Evolutionary conservation across 139 green algal genomes (phyloP), one percentile per base, ranked within the genome.

Genomic region (Gonium pectorale): DNA sequence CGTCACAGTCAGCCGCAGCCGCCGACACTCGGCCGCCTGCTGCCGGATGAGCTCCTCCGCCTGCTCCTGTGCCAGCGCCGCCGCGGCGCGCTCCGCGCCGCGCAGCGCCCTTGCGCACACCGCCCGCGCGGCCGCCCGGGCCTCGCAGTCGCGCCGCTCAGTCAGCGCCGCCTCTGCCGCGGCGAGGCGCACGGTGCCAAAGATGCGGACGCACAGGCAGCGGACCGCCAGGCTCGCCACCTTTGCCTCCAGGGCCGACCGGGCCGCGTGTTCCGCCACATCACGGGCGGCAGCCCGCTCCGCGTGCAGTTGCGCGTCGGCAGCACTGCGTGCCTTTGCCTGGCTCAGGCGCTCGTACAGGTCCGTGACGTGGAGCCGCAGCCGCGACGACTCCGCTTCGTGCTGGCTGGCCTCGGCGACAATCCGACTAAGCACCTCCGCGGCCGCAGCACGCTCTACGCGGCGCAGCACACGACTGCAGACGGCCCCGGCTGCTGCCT

Each of bases 321-420:
- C 59, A 27, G 3, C 13, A 0, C 3, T 9, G n/a, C 56, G 73
- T 9, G 41, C 11, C 17, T 35, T 24, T 24, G 71, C 51, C 71
- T 80, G 71, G 5, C 71, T 51, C 24, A 80, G 37, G 8, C 51
- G 56, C 71, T 80, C 71, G 19, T 67, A 51, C 35, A 80, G 51
- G 31, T 80, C 71, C 31, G 19, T 37, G 3, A 67, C 51, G 15
- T 80, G 71, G 31, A 66, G 33, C 24, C 71, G 71, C 49, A 80
- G 71, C 49, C 44, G 24, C 71, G 67, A 51, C 17, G 37, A 7
- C 15, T 35, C 17, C 7, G 35, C 5, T 13, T 41, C n/a, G n/a
- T n/a, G n/a, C n/a, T n/a, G n/a, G n/a, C n/a, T n/a, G n/a, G n/a
- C n/a, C n/a, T n/a, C n/a, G n/a, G n/a, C n/a, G n/a, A n/a, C n/a